Evolutionary conservation across 2,329 filamentous ascomycete genomes (phyloP).

Genomic region (Talaromyces atroroseus): DNA sequence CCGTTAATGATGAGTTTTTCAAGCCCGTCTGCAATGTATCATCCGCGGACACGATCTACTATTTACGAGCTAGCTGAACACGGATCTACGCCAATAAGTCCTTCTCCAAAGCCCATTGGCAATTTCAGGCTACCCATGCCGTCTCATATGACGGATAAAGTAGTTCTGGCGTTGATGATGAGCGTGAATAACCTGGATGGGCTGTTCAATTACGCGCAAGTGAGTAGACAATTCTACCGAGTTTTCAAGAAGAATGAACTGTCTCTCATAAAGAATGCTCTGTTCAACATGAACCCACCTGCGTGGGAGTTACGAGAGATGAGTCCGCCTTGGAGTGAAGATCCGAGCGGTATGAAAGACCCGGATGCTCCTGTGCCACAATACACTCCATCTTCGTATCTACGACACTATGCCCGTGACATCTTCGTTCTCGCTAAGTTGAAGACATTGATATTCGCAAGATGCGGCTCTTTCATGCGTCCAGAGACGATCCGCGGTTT

Average conservation of each 20-base stretch:
- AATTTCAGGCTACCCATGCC: slow-evolving; percentile 33
- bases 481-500: slow-evolving; percentile 53
- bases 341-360: slow-evolving; percentile 36
- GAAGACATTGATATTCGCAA: slow-evolving; percentile 52
- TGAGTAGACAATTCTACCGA: slow-evolving; percentile 53
- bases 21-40: not conserved
- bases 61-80: slow-evolving; percentile 32
- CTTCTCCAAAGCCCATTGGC: slow-evolving; percentile 8
- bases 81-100: slow-evolving; percentile 17
- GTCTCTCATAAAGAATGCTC: slow-evolving; percentile 46
- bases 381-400: slow-evolving; percentile 50
- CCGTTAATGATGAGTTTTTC: slow-evolving; percentile 3
- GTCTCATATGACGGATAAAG: slow-evolving; percentile 41
- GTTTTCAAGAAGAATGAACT: slow-evolving; percentile 56
- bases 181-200: slow-evolving; percentile 48
- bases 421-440: slow-evolving; percentile 50
- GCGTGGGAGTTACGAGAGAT: slow-evolving; percentile 58
- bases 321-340: slow-evolving; percentile 46
- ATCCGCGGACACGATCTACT: slow-evolving; percentile 10
- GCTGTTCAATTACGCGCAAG: slow-evolving; percentile 49
- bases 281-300: slow-evolving; percentile 51
- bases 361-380: slow-evolving; percentile 46
- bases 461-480: slow-evolving; percentile 53
- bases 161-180: slow-evolving; percentile 49
- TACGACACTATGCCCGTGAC: slow-evolving; percentile 49